phyloP scores from a whole-genome alignment of 2,329 filamentous ascomycete genomes.

The Penicillium vulpinum region DNA sequence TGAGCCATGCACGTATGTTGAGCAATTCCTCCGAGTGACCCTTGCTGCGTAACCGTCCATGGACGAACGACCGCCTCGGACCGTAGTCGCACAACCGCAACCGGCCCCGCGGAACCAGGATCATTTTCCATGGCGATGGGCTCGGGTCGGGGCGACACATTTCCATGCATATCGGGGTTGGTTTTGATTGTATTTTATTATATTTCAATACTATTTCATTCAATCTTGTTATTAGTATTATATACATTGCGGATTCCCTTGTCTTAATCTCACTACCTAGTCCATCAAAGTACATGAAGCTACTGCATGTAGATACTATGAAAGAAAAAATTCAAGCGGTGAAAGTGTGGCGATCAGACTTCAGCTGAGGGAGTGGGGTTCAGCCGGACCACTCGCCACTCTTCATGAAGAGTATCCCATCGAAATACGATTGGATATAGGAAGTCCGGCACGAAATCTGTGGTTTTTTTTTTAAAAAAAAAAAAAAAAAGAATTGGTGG shows the following conservation, averaged over 20 bases:
- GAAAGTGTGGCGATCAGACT: conserved; percentile 30
- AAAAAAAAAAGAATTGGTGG: conserved; percentile 10
- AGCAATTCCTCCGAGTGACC: conserved; percentile 16
- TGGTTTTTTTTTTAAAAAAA: no score
- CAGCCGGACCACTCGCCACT: conserved; percentile 20
- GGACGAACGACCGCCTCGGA: conserved; percentile 34
- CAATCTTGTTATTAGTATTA: not conserved
- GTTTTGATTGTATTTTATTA: not conserved
- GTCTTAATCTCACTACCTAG: conserved; percentile 8
- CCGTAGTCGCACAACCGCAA: conserved; percentile 36
- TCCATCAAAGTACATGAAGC: conserved; percentile 22
- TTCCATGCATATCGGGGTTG: conserved; percentile 4
- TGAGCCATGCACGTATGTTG: conserved; percentile 14
- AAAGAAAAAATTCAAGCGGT: conserved; percentile 18
- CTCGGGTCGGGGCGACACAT: conserved; percentile 25
- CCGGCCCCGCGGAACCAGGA: conserved; percentile 30
- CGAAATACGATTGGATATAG: not conserved
- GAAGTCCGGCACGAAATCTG: not conserved
- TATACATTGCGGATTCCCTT: not conserved
- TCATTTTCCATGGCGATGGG: conserved; percentile 28
- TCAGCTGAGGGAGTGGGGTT: conserved; percentile 28
- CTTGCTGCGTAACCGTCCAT: conserved; percentile 11
- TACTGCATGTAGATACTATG: conserved; percentile 25
- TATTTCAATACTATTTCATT: not conserved
- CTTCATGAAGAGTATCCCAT: conserved; percentile 18